Evolutionary conservation across 257 asterid genomes (phyloP).

Genomic region (Lithospermum erythrorhizon): DNA sequence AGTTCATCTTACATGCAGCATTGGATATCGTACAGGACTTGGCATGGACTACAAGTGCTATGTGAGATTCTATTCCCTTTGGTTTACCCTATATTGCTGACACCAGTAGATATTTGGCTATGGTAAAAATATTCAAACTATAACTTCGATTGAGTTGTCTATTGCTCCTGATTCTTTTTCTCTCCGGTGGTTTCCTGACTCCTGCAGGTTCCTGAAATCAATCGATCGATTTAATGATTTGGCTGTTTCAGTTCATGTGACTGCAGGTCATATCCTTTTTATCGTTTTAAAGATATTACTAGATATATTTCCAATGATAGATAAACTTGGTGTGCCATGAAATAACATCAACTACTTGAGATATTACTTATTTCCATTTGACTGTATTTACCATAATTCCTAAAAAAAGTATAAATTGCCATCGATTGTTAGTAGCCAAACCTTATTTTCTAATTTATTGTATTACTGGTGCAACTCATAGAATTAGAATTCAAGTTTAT

Average conservation of each 20-base stretch:
- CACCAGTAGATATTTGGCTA: neutral
- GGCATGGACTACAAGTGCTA: conserved; percentile 97
- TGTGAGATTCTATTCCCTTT: conserved; percentile 39
- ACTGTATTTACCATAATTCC: neutral
- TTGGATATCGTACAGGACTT: conserved; percentile 87
- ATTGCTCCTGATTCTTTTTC: conserved; percentile 8
- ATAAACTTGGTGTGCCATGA: neutral
- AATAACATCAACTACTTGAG: neutral
- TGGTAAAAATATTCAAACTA: neutral
- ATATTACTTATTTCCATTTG: neutral
- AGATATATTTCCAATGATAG: neutral
- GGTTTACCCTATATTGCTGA: neutral
- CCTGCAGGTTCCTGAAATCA: conserved; percentile 65
- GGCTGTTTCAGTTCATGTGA: conserved; percentile 90
- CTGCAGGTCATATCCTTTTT: conserved; percentile 97
- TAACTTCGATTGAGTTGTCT: neutral
- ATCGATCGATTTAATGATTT: conserved; percentile 83
- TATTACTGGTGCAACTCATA: too few relatives aligned
- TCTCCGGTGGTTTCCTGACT: conserved; percentile 13
- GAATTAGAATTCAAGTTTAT: neutral
- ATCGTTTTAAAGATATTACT: too few relatives aligned
- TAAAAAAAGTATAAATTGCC: neutral
- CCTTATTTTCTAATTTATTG: too few relatives aligned
- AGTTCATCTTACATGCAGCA: conserved; percentile 90
- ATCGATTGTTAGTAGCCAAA: too few relatives aligned